Conservation (phyloP, 345 rosid genomes). For the Cochlearia excelsa region DNA sequence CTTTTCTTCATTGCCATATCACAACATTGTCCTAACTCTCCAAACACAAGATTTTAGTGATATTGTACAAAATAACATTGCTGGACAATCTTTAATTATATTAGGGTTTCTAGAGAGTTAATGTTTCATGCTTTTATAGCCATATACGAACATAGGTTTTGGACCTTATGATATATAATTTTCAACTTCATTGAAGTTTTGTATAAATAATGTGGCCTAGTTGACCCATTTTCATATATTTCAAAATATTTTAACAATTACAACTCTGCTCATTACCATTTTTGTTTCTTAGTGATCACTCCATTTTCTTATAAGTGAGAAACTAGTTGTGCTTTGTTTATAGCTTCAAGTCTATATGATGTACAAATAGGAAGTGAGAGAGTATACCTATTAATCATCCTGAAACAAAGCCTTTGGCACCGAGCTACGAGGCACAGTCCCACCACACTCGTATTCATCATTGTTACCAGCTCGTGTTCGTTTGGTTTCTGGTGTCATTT, state of each 20-base stretch:
- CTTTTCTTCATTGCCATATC: no score
- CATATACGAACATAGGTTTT: no score
- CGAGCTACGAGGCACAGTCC: constrained; percentile 35
- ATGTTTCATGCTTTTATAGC: no score
- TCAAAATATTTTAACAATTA: background rate
- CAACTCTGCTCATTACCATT: constrained; percentile 9
- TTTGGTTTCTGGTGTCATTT: constrained; percentile 45
- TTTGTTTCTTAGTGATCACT: background rate
- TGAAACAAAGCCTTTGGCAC: constrained; percentile 80
- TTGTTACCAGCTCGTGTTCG: constrained; percentile 35
- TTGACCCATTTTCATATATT: no score
- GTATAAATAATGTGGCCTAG: no score
- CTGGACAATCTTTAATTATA: no score
- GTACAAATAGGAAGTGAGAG: constrained; percentile 3
- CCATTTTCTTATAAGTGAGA: constrained; percentile 14
- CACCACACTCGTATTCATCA: constrained; percentile 35
- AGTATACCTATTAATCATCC: constrained; percentile 37
- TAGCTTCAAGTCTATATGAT: constrained; percentile 12
- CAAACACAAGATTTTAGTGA: no score
- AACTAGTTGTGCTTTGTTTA: background rate
- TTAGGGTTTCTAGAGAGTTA: no score
- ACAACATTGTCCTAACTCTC: no score
- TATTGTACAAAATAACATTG: no score
- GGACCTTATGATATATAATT: no score
- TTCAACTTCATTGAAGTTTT: no score